Evolutionary conservation across 768 basidiomycete species (phyloP).

Genomic region (Gymnopilus dilepis): DNA sequence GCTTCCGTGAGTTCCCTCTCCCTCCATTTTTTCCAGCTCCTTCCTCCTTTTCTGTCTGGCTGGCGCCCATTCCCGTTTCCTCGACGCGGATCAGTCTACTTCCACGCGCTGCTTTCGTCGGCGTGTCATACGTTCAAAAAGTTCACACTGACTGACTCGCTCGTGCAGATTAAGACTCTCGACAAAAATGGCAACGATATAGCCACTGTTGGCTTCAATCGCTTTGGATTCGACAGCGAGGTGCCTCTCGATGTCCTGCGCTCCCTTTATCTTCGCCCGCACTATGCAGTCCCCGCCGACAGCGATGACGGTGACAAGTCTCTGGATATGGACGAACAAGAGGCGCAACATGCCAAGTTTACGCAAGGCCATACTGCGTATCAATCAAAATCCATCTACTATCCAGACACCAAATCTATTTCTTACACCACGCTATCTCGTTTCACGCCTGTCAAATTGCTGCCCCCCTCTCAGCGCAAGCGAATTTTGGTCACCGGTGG

Average conservation of each 20-base stretch:
- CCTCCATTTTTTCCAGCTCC: background rate
- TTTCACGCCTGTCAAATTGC: conserved; percentile 91
- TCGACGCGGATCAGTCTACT: background rate
- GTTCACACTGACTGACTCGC: conserved; percentile 24
- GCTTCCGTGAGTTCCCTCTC: conserved; percentile 23
- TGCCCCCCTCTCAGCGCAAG: conserved; percentile 79
- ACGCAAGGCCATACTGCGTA: conserved; percentile 55
- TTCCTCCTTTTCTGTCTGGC: background rate
- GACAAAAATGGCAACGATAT: conserved; percentile 82
- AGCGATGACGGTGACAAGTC: conserved; percentile 35
- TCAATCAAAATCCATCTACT: conserved; percentile 87
- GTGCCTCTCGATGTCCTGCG: conserved; percentile 82
- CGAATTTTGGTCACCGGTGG: conserved; percentile 95
- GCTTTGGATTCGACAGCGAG: conserved; percentile 91
- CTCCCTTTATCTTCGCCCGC: conserved; percentile 85
- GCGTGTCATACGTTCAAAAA: conserved; percentile 5
- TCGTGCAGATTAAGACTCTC: conserved; percentile 59
- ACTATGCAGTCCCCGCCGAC: conserved; percentile 62
- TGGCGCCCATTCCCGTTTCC: background rate
- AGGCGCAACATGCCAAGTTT: conserved; percentile 58
- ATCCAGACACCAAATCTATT: conserved; percentile 79
- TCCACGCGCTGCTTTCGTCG: conserved; percentile 7
- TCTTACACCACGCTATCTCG: conserved; percentile 92
- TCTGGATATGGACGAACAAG: conserved; percentile 44
- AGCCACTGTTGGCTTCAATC: conserved; percentile 77